Evolutionary conservation across 441 rosid species (phyloP).

Genomic region (Adansonia madagascariensis): DNA sequence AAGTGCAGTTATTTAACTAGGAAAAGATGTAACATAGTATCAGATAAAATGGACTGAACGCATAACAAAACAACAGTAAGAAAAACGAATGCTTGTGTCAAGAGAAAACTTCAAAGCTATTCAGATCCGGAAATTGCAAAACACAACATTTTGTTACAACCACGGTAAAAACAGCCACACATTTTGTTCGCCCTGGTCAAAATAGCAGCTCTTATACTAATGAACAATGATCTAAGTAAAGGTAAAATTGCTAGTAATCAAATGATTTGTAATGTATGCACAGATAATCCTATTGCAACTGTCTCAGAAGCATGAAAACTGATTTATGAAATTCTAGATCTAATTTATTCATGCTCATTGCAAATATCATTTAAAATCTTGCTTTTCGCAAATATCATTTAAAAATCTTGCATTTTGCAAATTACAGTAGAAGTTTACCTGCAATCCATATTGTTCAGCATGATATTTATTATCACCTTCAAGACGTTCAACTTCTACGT

Average conservation of each 20-base stretch:
- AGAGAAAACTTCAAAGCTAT: background rate
- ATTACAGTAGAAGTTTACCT: conserved; percentile 36
- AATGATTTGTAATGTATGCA: conserved; percentile 4
- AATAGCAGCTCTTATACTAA: background rate
- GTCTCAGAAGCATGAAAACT: conserved; percentile 6
- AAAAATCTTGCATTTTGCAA: conserved; percentile 3
- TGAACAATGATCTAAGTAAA: background rate
- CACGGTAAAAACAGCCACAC: background rate
- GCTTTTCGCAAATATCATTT: conserved; percentile 13
- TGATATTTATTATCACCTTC: conserved; percentile 64
- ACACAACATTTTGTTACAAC: background rate
- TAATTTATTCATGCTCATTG: background rate
- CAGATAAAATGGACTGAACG: background rate
- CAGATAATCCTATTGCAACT: background rate
- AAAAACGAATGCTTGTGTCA: background rate
- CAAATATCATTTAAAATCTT: conserved; percentile 3
- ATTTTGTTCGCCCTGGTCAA: background rate
- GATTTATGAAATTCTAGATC: background rate
- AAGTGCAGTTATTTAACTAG: conserved; percentile 1
- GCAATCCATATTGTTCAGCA: conserved; percentile 58
- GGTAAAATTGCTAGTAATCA: background rate
- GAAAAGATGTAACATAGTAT: background rate
- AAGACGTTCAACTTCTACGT: conserved; percentile 59
- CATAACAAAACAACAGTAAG: background rate
- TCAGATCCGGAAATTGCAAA: background rate